A percentile compares a stretch with the other conserved stretches of the same genome.
Evolutionary conservation across 345 rosid species (phyloP).

Genomic region (Trapa bicornis): DNA sequence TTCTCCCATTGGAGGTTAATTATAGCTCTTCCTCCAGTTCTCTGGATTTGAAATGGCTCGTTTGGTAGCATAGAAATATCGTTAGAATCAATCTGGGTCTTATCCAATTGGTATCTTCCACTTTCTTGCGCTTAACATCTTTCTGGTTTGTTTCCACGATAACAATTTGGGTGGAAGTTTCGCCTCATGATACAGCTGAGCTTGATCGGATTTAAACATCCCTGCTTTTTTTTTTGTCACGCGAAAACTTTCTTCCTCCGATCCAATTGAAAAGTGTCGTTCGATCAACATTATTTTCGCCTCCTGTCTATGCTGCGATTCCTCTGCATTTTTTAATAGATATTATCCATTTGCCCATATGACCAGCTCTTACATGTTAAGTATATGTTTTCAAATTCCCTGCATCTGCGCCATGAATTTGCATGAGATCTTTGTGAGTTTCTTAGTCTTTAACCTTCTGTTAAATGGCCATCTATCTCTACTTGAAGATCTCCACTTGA

Average conservation of each 20-base stretch:
- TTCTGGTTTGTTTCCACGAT: background rate
- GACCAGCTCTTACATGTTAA: background rate
- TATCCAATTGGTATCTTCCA: background rate
- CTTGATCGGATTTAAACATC: background rate
- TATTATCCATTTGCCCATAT: background rate
- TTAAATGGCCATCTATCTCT: background rate
- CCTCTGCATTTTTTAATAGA: background rate
- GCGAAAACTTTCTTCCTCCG: background rate
- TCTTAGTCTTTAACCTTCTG: background rate
- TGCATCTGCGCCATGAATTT: background rate
- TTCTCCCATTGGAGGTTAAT: background rate
- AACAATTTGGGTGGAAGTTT: too few species aligned
- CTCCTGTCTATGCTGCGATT: background rate
- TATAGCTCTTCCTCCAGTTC: background rate
- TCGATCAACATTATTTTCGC: background rate
- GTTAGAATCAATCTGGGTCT: background rate
- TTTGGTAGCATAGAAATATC: background rate
- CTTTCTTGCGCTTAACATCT: background rate
- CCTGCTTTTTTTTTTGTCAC: background rate
- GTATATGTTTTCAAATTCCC: background rate
- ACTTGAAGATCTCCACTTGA: background rate
- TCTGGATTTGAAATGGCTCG: background rate
- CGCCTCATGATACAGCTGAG: too few species aligned
- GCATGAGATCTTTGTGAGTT: background rate
- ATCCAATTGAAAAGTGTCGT: background rate